Percentiles rank a stretch among this genome's conserved stretches.
Conservation (phyloP, 306 rosid species). For the Fagus crenata region DNA sequence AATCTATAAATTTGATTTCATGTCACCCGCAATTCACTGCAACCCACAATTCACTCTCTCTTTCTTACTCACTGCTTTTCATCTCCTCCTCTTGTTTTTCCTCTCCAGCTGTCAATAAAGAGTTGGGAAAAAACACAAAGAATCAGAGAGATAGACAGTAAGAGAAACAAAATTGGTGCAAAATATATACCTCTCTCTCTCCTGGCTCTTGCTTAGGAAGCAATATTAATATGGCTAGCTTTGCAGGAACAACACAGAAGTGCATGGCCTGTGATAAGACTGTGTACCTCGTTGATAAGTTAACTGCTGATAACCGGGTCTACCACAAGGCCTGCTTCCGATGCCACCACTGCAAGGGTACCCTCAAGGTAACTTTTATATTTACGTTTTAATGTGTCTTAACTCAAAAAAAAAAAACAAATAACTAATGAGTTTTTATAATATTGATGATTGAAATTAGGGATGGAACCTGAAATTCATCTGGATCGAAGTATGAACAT, state of each 20-base stretch:
- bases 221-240: conserved; percentile 69
- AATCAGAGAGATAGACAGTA: not conserved
- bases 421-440: too few relatives aligned
- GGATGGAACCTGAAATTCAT: too few relatives aligned
- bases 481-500: too few relatives aligned
- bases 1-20: conserved; percentile 13
- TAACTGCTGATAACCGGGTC: conserved; percentile 56
- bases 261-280: conserved; percentile 75
- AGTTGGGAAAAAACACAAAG: not conserved
- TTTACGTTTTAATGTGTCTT: too few relatives aligned
- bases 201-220: conserved; percentile 24
- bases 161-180: conserved; percentile 1
- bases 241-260: conserved; percentile 67
- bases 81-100: conserved; percentile 23
- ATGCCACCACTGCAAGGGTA: conserved; percentile 79
- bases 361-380: conserved; percentile 82
- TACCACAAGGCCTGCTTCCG: conserved; percentile 85
- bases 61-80: conserved; percentile 15
- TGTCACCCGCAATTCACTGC: conserved; percentile 41
- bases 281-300: conserved; percentile 65
- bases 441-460: too few relatives aligned
- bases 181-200: conserved; percentile 2
- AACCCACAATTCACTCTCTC: conserved; percentile 29
- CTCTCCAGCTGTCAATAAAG: conserved; percentile 1
- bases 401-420: too few relatives aligned